phyloP scores from a whole-genome alignment of 768 basidiomycete genomes.

The Suillus placidus region DNA sequence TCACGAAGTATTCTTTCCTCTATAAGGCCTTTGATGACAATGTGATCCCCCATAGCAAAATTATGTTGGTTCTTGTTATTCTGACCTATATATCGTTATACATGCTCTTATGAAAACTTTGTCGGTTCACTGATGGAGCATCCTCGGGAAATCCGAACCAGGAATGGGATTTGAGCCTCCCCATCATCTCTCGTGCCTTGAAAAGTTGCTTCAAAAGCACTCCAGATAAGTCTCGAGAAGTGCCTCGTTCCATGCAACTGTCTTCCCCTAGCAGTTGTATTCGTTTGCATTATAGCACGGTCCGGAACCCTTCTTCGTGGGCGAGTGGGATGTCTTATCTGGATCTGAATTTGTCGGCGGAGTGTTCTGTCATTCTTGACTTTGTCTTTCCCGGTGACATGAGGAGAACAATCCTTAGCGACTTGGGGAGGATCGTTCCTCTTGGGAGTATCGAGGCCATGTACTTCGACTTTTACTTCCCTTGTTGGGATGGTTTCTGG shows the following conservation, averaged over 20 bases:
- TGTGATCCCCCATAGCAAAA: not conserved
- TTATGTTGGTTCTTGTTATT: not conserved
- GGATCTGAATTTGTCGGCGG: not conserved
- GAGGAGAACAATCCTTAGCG: not conserved
- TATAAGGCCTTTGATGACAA: not conserved
- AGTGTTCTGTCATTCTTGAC: not conserved
- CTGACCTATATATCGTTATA: not conserved
- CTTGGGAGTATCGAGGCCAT: not conserved
- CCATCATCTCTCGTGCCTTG: conserved; percentile 1
- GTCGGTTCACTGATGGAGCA: too few relatives aligned
- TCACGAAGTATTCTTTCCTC: not conserved
- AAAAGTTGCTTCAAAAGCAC: not conserved
- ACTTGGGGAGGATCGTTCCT: not conserved
- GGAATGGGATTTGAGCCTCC: not conserved
- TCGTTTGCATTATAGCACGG: not conserved
- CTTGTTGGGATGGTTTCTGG: conserved; percentile 5
- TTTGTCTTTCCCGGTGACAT: not conserved
- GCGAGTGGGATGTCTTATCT: not conserved
- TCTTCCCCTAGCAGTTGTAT: not conserved
- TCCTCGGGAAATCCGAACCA: not conserved
- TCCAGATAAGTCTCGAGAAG: not conserved
- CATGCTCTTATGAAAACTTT: too few relatives aligned
- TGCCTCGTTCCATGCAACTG: not conserved
- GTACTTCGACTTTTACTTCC: too few relatives aligned
- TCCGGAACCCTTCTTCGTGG: not conserved